A percentile compares a stretch with the other conserved stretches of the same genome.
These are phyloP conservation scores for Pezicula carpinea DNA, from an alignment of 2,329 filamentous ascomycete species.

Conservation along the genomic window DNA sequence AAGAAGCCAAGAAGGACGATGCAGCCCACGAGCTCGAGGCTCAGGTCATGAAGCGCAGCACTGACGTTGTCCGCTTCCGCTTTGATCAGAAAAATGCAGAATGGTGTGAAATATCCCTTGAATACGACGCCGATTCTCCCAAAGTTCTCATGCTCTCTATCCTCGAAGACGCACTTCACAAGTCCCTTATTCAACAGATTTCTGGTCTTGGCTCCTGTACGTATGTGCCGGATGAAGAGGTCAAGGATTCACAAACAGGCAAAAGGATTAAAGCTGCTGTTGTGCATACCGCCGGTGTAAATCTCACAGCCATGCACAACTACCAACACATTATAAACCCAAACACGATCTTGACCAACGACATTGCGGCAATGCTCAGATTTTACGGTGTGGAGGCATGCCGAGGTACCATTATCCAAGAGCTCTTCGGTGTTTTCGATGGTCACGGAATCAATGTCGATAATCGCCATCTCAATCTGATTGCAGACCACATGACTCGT, in stretches of 20 bases:
- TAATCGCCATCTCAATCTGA: conserved; percentile 86
- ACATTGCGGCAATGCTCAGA: conserved; percentile 77
- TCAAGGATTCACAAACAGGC: conserved; percentile 42
- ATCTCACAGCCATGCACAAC: conserved; percentile 85
- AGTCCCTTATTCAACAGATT: conserved; percentile 83
- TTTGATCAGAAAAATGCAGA: conserved; percentile 72
- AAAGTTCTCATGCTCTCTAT: conserved; percentile 93
- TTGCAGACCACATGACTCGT: conserved; percentile 97
- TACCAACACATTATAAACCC: conserved; percentile 83
- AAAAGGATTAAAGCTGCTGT: conserved; percentile 46
- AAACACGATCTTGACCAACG: conserved; percentile 84
- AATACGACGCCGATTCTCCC: conserved; percentile 73
- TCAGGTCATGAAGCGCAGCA: conserved; percentile 58
- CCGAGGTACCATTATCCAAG: conserved; percentile 78
- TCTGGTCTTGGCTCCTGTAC: conserved; percentile 70
- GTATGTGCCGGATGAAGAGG: conserved; percentile 55
- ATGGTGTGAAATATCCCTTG: conserved; percentile 77
- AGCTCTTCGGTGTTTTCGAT: conserved; percentile 80
- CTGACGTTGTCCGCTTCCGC: conserved; percentile 69
- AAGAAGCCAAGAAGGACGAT: conserved; percentile 32
- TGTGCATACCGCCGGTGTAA: conserved; percentile 79
- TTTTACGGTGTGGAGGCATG: conserved; percentile 93
- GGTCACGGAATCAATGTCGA: conserved; percentile 92
- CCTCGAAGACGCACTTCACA: conserved; percentile 74
- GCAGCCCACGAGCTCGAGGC: conserved; percentile 44